These are phyloP conservation scores for Cercophora newfieldiana DNA, from an alignment of 495 filamentous ascomycete genomes.

Conservation along the genomic window DNA sequence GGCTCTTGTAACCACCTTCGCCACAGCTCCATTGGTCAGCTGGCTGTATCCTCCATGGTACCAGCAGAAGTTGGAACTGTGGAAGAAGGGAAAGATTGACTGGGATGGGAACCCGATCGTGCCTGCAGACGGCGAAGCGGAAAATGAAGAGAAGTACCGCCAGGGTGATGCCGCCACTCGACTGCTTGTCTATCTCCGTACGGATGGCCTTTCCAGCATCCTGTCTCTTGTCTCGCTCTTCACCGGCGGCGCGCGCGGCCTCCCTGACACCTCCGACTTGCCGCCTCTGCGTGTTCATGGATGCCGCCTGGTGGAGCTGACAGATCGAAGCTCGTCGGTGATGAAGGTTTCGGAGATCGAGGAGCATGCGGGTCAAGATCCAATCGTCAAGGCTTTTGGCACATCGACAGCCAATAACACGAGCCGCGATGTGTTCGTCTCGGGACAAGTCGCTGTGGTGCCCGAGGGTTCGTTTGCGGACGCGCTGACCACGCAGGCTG, in stretches of 20 bases:
- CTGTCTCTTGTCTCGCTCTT: constrained; percentile 79
- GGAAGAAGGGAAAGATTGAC: constrained; percentile 86
- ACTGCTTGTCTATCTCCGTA: constrained; percentile 61
- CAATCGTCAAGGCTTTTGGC: constrained; percentile 84
- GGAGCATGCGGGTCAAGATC: constrained; percentile 71
- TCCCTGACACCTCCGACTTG: constrained; percentile 33
- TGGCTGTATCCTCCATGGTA: constrained; percentile 87
- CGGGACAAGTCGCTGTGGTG: constrained; percentile 71
- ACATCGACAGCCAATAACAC: constrained; percentile 74
- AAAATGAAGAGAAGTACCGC: constrained; percentile 46
- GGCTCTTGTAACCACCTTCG: constrained; percentile 85
- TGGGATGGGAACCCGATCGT: constrained; percentile 71
- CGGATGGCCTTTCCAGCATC: constrained; percentile 80
- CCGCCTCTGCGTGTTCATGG: constrained; percentile 75
- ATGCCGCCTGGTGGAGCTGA: constrained; percentile 77
- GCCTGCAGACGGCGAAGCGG: constrained; percentile 35
- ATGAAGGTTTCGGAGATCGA: constrained; percentile 86
- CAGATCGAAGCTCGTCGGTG: constrained; percentile 85
- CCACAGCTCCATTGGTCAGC: constrained; percentile 76
- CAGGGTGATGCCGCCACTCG: constrained; percentile 43
- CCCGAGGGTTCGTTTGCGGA: constrained; percentile 76
- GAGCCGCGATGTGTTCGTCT: constrained; percentile 64
- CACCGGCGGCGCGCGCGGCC: constrained; percentile 36
- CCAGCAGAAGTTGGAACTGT: constrained; percentile 80
- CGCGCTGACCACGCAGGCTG: constrained; percentile 63